Percentiles rank a stretch among this genome's conserved stretches.
phyloP scores from a whole-genome alignment of 352 stramenopile genomes.

The Pseudoperonospora humuli region DNA sequence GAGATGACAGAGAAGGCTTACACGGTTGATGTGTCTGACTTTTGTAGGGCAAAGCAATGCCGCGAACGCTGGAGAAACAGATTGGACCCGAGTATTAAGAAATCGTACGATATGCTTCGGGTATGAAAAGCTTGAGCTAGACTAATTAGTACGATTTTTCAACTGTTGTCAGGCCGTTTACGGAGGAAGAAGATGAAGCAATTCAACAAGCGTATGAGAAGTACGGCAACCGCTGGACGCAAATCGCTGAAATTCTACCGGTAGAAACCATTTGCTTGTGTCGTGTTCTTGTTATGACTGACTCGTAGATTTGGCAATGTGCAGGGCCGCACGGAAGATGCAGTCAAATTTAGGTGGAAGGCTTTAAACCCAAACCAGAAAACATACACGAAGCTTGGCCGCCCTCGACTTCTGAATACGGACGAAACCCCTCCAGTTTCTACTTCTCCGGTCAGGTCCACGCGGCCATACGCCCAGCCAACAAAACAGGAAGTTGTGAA shows the following conservation, averaged over 20 bases:
- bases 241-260: conserved; percentile 75
- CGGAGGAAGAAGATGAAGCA: conserved; percentile 54
- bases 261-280: conserved; percentile 16
- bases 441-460: conserved; percentile 20
- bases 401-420: conserved; percentile 48
- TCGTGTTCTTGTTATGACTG: background rate
- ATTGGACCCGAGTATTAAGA: conserved; percentile 91
- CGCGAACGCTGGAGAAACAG: conserved; percentile 95
- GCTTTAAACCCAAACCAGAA: conserved; percentile 73
- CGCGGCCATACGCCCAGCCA: conserved; percentile 8
- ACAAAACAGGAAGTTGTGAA: background rate
- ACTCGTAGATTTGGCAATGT: background rate
- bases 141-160: too few relatives aligned
- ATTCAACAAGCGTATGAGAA: conserved; percentile 76
- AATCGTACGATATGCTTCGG: conserved; percentile 36
- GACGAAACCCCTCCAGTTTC: conserved; percentile 32
- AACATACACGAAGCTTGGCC: conserved; percentile 65
- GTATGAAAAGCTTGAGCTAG: background rate
- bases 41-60: conserved; percentile 88
- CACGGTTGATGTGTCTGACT: background rate
- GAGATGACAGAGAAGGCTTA: background rate
- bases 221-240: conserved; percentile 83
- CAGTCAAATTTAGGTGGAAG: conserved; percentile 79
- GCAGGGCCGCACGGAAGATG: conserved; percentile 69
- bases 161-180: conserved; percentile 39